Percentiles rank a stretch among this genome's conserved stretches.
phyloP scores from a whole-genome alignment of 148 eudicot species.

The Selenicereus undatus region DNA sequence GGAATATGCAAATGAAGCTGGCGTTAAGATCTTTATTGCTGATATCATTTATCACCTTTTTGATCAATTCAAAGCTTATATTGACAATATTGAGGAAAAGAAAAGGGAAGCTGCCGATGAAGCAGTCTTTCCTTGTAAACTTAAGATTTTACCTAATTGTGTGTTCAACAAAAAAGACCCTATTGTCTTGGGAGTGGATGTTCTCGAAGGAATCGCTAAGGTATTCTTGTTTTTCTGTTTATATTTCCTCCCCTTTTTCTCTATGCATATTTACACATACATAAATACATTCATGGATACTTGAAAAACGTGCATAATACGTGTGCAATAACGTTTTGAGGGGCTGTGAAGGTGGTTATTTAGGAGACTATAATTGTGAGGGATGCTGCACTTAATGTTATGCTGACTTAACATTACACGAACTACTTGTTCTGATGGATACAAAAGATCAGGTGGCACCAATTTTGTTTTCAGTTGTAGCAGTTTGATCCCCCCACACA shows the following conservation, averaged over 20 bases:
- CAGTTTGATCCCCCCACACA: no score
- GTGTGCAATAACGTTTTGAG: no score
- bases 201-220: constrained; percentile 75
- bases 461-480: no score
- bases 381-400: no score
- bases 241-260: background rate
- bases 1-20: constrained; percentile 81
- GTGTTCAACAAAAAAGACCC: constrained; percentile 89
- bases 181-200: constrained; percentile 85
- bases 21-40: constrained; percentile 78
- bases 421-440: no score
- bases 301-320: no score
- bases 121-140: constrained; percentile 88
- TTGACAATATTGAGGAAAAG: constrained; percentile 83
- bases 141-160: constrained; percentile 66
- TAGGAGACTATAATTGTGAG: no score
- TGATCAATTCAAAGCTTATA: constrained; percentile 87
- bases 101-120: constrained; percentile 89
- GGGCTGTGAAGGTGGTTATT: no score
- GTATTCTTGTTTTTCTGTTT: constrained; percentile 30
- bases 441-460: no score
- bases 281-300: background rate
- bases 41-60: constrained; percentile 84
- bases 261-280: background rate
- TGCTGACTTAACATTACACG: no score